These are phyloP conservation scores for Zymoseptoria brevis DNA, from an alignment of 2,329 filamentous ascomycete species.

Conservation along the genomic window DNA sequence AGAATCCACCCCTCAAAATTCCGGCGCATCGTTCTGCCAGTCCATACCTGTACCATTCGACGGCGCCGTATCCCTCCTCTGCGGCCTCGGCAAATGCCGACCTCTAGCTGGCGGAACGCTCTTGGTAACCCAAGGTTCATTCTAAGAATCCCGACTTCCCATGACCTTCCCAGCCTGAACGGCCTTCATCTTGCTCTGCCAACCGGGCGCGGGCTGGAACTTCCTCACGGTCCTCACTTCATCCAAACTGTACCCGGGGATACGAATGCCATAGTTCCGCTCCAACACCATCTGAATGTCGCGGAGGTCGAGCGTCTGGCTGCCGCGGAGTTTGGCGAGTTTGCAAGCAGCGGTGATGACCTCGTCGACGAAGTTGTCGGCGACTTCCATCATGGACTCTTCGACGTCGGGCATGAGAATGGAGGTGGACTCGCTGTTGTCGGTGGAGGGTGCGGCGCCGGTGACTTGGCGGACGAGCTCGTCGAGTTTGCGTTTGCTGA, in stretches of 20 bases:
- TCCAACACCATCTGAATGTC: slow-evolving; percentile 50
- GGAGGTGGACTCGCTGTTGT: slow-evolving; percentile 48
- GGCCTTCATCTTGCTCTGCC: slow-evolving; percentile 96
- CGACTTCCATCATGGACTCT: slow-evolving; percentile 84
- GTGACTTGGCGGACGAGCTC: slow-evolving; percentile 92
- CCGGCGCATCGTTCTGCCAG: background rate
- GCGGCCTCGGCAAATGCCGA: background rate
- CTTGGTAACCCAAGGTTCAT: background rate
- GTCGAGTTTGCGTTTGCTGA: slow-evolving; percentile 97
- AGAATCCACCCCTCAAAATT: background rate
- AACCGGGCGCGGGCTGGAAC: slow-evolving; percentile 76
- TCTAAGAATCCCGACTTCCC: slow-evolving; percentile 29
- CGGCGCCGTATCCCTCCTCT: background rate
- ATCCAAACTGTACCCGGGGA: slow-evolving; percentile 89
- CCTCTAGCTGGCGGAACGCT: background rate
- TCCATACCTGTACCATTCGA: background rate
- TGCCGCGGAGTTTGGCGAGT: slow-evolving; percentile 86
- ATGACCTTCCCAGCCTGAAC: slow-evolving; percentile 83
- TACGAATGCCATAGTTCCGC: slow-evolving; percentile 66
- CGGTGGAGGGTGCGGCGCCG: slow-evolving; percentile 65
- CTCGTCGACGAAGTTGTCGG: slow-evolving; percentile 90
- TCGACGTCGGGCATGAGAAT: slow-evolving; percentile 86
- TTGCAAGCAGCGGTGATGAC: slow-evolving; percentile 81
- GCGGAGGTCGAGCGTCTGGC: slow-evolving; percentile 75
- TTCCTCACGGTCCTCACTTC: slow-evolving; percentile 92